phyloP scores from a whole-genome alignment of 331 rosid genomes.

The Acacia concinna region DNA sequence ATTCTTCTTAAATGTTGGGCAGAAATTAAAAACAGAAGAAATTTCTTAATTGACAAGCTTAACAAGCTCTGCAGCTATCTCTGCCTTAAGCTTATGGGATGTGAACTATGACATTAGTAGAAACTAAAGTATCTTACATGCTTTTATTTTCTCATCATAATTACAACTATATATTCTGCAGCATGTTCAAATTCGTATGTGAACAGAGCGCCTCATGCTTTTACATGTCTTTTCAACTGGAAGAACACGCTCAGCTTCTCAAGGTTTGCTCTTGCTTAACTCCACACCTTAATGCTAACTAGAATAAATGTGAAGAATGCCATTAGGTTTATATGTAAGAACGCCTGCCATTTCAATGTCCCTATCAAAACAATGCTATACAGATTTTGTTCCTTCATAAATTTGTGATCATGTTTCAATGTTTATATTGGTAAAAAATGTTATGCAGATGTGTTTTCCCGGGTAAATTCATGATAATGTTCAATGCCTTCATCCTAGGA shows the following conservation, averaged over 20 bases:
- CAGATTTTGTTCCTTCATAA: background rate
- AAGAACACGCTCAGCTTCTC: constrained; percentile 73
- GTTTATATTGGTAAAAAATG: background rate
- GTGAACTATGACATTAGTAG: background rate
- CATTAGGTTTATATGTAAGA: background rate
- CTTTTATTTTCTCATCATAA: constrained; percentile 16
- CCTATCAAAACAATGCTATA: background rate
- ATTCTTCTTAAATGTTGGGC: background rate
- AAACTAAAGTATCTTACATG: background rate
- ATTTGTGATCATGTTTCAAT: background rate
- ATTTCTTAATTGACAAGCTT: background rate
- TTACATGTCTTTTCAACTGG: constrained; percentile 65
- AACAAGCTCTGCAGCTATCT: background rate
- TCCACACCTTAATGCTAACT: constrained; percentile 20
- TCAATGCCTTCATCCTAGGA: constrained; percentile 1
- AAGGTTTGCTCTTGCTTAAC: constrained; percentile 51
- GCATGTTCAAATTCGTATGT: constrained; percentile 90
- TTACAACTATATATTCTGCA: constrained; percentile 33
- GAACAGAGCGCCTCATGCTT: constrained; percentile 77
- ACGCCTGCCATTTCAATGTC: background rate
- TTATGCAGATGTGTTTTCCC: no score
- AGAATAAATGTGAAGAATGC: constrained; percentile 8
- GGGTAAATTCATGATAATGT: background rate
- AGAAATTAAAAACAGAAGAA: background rate
- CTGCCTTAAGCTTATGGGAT: background rate